Evolutionary conservation across 306 rosid genomes (phyloP), one percentile per base, ranked within the genome.

Genomic region (Glycyrrhiza uralensis): DNA sequence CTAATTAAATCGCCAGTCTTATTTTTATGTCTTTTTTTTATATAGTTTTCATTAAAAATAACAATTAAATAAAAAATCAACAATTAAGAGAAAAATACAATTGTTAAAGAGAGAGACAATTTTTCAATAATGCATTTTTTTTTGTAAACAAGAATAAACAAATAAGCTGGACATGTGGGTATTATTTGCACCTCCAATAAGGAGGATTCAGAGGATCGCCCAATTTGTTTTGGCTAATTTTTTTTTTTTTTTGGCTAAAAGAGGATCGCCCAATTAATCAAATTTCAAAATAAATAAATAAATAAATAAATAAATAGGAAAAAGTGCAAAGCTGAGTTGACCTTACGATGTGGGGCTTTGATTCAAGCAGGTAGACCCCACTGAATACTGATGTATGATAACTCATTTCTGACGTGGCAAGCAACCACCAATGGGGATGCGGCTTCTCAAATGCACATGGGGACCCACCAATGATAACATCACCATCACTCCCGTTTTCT

Each of bases 381-480:
- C 9, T n/a, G n/a, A n/a, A n/a, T n/a, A n/a, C n/a, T 15, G 50
- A 17, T 35, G 36, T 44, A 87, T 71, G 55, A 82, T 74, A 33
- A 38, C 20, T 75, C 2, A 57, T 8, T 14, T 15, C 11, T 38
- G 81, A 80, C 70, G 83, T 82, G 87, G 76, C 80, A 20, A 5
- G 19, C 81, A 66, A n/a, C n/a, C 76, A 83, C 83, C 75, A 78
- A 80, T 76, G 17, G 49, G 79, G 71, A 81, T 76, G 89, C 86
- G 86, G 86, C 76, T 65, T 69, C 79, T 51, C 24, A 56, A 81
- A 81, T 80, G 30, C 62, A 38, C 23, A 55, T 11, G 0, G 76
- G 87, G 84, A 4, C 85, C 93, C 81, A 81, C 69, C 10, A 1
- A 5, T 12, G 49, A 73, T 67, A n/a, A n/a, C n/a, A 5, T 72